Base-by-base conservation (phyloP, 1,284 basidiomycete species). In the Termitomyces sp. region DNA sequence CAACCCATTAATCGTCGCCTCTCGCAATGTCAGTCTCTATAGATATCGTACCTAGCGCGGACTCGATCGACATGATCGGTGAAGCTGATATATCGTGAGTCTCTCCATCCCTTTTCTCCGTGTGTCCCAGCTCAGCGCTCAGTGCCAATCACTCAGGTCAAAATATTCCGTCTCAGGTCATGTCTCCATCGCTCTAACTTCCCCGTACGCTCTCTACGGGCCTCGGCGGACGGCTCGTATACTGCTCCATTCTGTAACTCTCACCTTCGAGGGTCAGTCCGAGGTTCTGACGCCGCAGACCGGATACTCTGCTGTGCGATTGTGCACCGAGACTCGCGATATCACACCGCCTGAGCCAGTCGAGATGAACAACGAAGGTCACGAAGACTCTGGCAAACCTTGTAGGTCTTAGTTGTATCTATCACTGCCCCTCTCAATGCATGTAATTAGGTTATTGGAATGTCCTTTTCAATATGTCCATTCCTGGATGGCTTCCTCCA, bases 161-260 rank as follows among this genome's bases (percentile, higher is more conserved):
- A 82, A 84, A 1, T 92, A 89, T 67, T 90, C 90, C 12, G 75
- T 92, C 52, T 87, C 88, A 13, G 89, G 90, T 7, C 78, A 89
- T 67, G 73, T 92, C 19, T 72, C 78, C 17, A 71, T 92, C 45
- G 75, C 81, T 0, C 62, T 90, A 33, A 68, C 75, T 10, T 73
- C 84, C 3, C 68, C 77, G 6, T 72, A 66, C 54, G 80, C 78
- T 24, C 63, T 81, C 47, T 81, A 85, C 59, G 75, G 75, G 56
- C 73, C 73, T 56, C 74, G 75, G 54, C 73, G 73, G 58, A 68
- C 76, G 4, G 66, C 76, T 5, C 78, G 73, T 40, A 65, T 86
- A 42, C 67, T 85, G 8, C 75, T 92, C 21, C 78, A 82, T 57
- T 91, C 89, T 2, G 72, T 92, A 44, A 70, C 73, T 33, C 68